Percentiles rank a stretch among this genome's conserved stretches.
These are phyloP conservation scores for Ascobolus immersus DNA, from an alignment of 495 filamentous ascomycete species.

Conservation along the genomic window DNA sequence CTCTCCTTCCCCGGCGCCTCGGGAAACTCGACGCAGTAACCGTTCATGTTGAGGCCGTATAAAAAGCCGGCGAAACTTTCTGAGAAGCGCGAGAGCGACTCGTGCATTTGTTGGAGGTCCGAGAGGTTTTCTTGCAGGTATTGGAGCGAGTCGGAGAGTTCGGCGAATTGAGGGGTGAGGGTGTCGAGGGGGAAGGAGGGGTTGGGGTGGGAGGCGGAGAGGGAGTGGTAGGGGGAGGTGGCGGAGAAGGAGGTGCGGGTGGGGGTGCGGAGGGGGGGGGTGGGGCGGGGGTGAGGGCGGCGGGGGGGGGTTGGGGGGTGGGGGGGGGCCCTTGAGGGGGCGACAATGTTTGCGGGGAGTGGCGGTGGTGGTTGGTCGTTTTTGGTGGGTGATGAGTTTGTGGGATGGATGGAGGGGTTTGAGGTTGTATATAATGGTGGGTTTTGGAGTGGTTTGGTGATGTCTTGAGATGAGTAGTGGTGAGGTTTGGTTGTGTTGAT, in stretches of 20 bases:
- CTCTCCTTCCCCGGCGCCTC: no score
- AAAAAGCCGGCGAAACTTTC: slow-evolving; percentile 90
- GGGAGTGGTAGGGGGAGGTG: no score
- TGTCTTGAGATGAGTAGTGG: no score
- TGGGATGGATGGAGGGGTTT: not conserved
- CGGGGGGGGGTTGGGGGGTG: slow-evolving; percentile 5
- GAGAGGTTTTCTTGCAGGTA: slow-evolving; percentile 93
- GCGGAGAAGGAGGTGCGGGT: slow-evolving; percentile 72
- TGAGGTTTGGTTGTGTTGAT: no score
- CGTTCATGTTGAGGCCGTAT: slow-evolving; percentile 95
- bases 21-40: slow-evolving; percentile 93
- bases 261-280: slow-evolving; percentile 73
- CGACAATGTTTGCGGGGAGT: slow-evolving; percentile 5
- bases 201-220: slow-evolving; percentile 25
- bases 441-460: not conserved
- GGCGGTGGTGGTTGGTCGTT: no score
- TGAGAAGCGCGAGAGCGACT: slow-evolving; percentile 77
- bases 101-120: slow-evolving; percentile 91
- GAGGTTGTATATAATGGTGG: not conserved
- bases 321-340: no score
- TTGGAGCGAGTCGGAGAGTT: slow-evolving; percentile 79
- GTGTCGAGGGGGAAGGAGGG: slow-evolving; percentile 51
- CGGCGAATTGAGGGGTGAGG: slow-evolving; percentile 72
- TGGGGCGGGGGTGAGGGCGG: slow-evolving; percentile 45
- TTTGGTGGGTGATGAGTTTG: not conserved